A percentile compares a stretch with the other conserved stretches of the same genome.
These are phyloP conservation scores for Ophiostoma sp. DNA, from an alignment of 2,329 filamentous ascomycete species.

Conservation along the genomic window DNA sequence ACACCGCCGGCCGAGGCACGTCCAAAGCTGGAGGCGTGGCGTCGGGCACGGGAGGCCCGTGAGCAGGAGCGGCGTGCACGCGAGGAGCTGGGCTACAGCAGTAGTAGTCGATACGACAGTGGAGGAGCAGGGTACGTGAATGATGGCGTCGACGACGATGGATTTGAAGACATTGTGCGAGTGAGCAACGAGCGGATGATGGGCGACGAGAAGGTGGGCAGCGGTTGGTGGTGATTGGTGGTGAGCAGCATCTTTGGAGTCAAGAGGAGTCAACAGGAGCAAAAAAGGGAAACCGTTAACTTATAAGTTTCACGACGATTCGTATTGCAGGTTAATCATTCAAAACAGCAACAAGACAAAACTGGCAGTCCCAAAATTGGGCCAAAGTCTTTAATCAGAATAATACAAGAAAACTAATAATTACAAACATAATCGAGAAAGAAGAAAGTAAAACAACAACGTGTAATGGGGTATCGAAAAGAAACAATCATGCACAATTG, in stretches of 20 bases:
- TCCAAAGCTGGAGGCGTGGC: slow-evolving; percentile 49
- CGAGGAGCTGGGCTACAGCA: slow-evolving; percentile 37
- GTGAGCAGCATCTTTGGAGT: background rate
- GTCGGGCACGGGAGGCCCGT: slow-evolving; percentile 41
- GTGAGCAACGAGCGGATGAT: slow-evolving; percentile 40
- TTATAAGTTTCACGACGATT: background rate
- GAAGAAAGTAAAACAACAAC: background rate
- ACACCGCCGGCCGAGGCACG: slow-evolving; percentile 44
- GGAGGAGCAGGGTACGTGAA: background rate
- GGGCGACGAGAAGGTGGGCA: slow-evolving; percentile 30
- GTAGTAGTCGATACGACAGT: slow-evolving; percentile 31
- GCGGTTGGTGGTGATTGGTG: slow-evolving; percentile 17
- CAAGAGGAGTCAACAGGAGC: background rate
- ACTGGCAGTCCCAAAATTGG: background rate
- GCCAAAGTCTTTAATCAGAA: background rate
- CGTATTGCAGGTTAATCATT: background rate
- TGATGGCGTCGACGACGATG: slow-evolving; percentile 10
- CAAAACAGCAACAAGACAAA: background rate
- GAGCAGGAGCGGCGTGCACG: slow-evolving; percentile 43
- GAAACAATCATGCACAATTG: background rate
- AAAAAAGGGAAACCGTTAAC: background rate
- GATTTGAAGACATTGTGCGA: slow-evolving; percentile 29
- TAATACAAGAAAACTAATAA: background rate
- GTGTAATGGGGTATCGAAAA: slow-evolving; percentile 6
- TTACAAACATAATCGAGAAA: background rate